Base-by-base conservation (phyloP, 495 filamentous ascomycete genomes). In the Trypethelium eluteriae region DNA sequence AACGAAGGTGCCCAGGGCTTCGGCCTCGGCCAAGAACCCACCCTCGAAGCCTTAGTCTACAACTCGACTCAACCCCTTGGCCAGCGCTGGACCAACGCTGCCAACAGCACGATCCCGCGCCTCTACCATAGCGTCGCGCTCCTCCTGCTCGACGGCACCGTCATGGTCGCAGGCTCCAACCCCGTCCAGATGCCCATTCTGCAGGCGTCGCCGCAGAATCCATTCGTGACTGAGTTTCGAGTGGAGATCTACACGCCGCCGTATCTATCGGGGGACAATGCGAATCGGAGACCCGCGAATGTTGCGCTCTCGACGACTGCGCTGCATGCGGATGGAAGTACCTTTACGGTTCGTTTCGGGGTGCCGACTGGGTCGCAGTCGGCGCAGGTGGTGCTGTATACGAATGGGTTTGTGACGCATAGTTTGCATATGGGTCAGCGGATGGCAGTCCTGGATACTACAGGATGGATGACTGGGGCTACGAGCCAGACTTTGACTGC, bases 361-460 rank as follows among this genome's bases (percentile, higher is more conserved):
- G 75, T 70, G n/a, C 77, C 78, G 0, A 35, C 73, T 6, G 72
- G 69, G 41, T 73, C 80, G 11, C 53, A 14, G 14, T 39, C 11
- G 11, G 69, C 62, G 3, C 74, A 78, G 56, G 79, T 87, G 16
- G 73, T 77, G 7, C 74, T 87, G 16, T 85, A 86, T 72, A 79
- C 86, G 71, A 83, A 83, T 49, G 85, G 84, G 7, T 87, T 84
- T 66, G 81, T 86, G 47, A 87, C 85, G 39, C 85, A 87, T 70
- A 80, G 76, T 36, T 70, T 87, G 39, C 85, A 87, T 70, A 87
- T 87, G 85, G 83, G 83, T 44, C 84, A 86, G 61, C 82, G 85
- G 2, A 83, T 86, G 79, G 64, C 82, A 36, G 78, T 80, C 66
- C 74, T 87, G n/a, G 83, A 86, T 64, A 75, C 71, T 34, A 74